Base-by-base conservation (phyloP, 1,284 basidiomycete genomes). In the Puccinia horiana region DNA sequence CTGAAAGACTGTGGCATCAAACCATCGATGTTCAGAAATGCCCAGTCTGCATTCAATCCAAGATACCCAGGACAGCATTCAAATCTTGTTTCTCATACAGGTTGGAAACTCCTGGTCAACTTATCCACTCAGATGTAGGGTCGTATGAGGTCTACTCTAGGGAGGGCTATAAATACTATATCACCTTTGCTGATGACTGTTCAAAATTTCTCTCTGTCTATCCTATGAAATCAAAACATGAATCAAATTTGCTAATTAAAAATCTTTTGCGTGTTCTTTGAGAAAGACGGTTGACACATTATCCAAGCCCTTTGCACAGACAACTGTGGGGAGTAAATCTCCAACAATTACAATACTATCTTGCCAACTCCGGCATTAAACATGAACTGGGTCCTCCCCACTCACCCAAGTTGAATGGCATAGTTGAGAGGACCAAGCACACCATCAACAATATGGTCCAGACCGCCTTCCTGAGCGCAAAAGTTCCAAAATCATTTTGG, bases 381-480 rank as follows among this genome's bases (percentile, higher is more conserved):
- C 65, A 69, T 67, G 44, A 79, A 37, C 77, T 44, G 20, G 77
- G 77, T 20, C 77, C 63, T 2, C 77, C 77, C 3, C 63, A 79
- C n/a, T 79, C 77, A 2, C 65, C 47, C 0, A 16, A 79, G n/a
- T 26, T 69, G 2, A 78, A 78, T 52, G 76, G 76, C 1, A 63
- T 78, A 2, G 61, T 63, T 4, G 63, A 78, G 26, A 63, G 61
- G 20, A 52, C 76, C 18, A 77, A 77, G 3, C 37, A 26, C 26
- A 65, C 61, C 2, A 44, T 77, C 1, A 18, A n/a, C 1, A 67
- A 77, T 26, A 18, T 52, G 3, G 49, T 77, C 23, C 40, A 61
- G 23, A 65, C 58, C 8, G 8, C 44, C n/a, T 40, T 77, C 5
- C n/a, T 63, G 6, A n/a, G 26, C 18, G 29, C 56, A 63, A 20